Evolutionary conservation across 192 early-diverging fungal species (phyloP).

Genomic region (Linnemannia zychae): DNA sequence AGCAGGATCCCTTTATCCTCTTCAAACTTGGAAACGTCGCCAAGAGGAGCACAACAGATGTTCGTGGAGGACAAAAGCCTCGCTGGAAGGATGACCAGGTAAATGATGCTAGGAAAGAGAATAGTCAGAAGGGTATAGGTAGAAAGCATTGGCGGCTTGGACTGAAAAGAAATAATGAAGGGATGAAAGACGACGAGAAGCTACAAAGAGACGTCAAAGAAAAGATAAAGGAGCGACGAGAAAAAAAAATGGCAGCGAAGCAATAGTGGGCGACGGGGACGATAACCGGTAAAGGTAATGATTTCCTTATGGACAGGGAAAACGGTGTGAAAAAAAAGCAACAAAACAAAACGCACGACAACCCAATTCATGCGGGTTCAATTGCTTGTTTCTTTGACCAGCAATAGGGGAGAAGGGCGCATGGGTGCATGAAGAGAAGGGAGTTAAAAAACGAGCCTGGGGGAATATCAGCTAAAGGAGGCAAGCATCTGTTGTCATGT

Average conservation of each 20-base stretch:
- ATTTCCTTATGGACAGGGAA: background rate
- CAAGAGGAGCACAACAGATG: conserved; percentile 65
- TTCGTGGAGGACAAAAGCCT: conserved; percentile 68
- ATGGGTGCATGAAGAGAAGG: background rate
- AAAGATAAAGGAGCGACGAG: too few relatives aligned
- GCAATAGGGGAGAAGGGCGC: background rate
- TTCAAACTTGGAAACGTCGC: conserved; percentile 63
- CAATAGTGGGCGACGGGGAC: background rate
- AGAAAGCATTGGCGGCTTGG: too few relatives aligned
- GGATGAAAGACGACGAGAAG: too few relatives aligned
- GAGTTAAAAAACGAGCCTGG: background rate
- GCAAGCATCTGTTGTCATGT: background rate
- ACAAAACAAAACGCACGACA: background rate
- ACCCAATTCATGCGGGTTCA: background rate
- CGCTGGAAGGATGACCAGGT: conserved; percentile 71
- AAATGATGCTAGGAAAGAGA: background rate
- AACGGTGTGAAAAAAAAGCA: background rate
- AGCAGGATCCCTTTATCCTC: conserved; percentile 69
- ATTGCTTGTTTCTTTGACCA: background rate
- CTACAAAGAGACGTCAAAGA: too few relatives aligned
- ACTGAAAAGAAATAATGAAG: too few relatives aligned
- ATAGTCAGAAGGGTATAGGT: too few relatives aligned
- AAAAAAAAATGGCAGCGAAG: background rate
- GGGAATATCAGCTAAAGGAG: background rate
- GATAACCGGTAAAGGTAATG: background rate